Evolutionary conservation across 2,329 filamentous ascomycete genomes (phyloP).

Genomic region (Colletotrichum theobromicola): DNA sequence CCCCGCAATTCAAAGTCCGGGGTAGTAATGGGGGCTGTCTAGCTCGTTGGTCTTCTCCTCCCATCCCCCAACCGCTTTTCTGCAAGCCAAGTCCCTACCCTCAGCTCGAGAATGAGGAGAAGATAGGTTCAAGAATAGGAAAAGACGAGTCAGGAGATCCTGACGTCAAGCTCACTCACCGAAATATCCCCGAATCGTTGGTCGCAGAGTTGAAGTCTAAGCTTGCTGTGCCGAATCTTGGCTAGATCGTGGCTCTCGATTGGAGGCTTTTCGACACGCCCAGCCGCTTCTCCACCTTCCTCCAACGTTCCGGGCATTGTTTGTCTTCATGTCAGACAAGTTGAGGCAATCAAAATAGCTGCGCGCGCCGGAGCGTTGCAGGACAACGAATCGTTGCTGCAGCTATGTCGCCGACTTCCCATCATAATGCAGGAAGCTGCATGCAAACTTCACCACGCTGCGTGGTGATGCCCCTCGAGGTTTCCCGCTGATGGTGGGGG

Average conservation of each 20-base stretch:
- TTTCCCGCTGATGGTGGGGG: background rate
- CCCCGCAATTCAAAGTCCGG: slow-evolving; percentile 20
- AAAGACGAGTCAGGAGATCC: slow-evolving; percentile 1
- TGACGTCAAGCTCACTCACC: slow-evolving; percentile 15
- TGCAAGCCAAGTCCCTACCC: slow-evolving; percentile 10
- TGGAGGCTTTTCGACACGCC: slow-evolving; percentile 3
- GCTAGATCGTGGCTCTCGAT: slow-evolving; percentile 10
- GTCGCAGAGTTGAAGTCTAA: slow-evolving; percentile 17
- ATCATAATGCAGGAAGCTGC: background rate
- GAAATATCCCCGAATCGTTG: slow-evolving; percentile 13
- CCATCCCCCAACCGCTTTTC: background rate
- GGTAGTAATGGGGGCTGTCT: slow-evolving; percentile 6
- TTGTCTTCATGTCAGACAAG: background rate
- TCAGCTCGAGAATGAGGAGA: slow-evolving; percentile 4
- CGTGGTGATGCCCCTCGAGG: background rate
- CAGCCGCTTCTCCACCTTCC: slow-evolving; percentile 4
- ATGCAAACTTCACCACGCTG: background rate
- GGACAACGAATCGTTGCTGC: slow-evolving; percentile 7
- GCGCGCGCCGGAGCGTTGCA: background rate
- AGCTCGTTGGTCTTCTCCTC: background rate
- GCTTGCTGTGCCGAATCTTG: slow-evolving; percentile 16
- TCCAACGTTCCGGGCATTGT: slow-evolving; percentile 2
- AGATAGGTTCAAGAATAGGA: background rate
- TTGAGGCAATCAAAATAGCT: slow-evolving; percentile 15
- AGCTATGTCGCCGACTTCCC: background rate